These are phyloP conservation scores for Tetracladium maxilliforme DNA, from an alignment of 2,329 filamentous ascomycete genomes.

Conservation along the genomic window DNA sequence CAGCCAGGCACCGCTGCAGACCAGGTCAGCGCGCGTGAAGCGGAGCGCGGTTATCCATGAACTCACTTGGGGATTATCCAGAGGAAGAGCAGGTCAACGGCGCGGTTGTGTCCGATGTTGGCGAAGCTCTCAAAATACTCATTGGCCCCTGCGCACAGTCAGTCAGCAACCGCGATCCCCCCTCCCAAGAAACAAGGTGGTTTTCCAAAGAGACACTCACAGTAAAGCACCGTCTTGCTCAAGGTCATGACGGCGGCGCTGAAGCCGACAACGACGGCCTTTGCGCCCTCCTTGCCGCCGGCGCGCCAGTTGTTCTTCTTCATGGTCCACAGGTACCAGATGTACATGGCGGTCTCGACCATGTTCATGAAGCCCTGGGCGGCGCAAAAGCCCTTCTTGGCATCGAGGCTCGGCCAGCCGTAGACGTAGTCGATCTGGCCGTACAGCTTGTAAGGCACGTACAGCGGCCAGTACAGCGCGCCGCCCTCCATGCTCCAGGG, in stretches of 20 bases:
- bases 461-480: conserved; percentile 42
- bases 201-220: conserved; percentile 27
- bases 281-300: conserved; percentile 26
- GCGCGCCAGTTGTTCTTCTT: conserved; percentile 21
- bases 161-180: no score
- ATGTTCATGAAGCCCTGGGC: conserved; percentile 47
- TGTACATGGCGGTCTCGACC: conserved; percentile 42
- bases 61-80: conserved; percentile 56
- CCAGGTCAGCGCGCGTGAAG: no score
- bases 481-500: conserved; percentile 56
- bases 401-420: conserved; percentile 45
- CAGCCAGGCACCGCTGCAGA: conserved; percentile 44
- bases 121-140: conserved; percentile 45
- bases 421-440: conserved; percentile 52
- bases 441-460: conserved; percentile 52
- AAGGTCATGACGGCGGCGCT: conserved; percentile 46
- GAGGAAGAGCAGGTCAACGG: conserved; percentile 32
- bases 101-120: conserved; percentile 47
- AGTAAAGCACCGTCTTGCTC: conserved; percentile 54
- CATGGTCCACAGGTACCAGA: conserved; percentile 42
- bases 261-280: conserved; percentile 43
- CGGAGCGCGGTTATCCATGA: no score
- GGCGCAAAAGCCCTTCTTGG: conserved; percentile 45
- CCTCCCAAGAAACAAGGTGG: no score
- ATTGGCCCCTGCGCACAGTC: conserved; percentile 31